A percentile compares a stretch with the other conserved stretches of the same genome.
phyloP scores from a whole-genome alignment of 345 rosid species.

The Cochlearia excelsa region DNA sequence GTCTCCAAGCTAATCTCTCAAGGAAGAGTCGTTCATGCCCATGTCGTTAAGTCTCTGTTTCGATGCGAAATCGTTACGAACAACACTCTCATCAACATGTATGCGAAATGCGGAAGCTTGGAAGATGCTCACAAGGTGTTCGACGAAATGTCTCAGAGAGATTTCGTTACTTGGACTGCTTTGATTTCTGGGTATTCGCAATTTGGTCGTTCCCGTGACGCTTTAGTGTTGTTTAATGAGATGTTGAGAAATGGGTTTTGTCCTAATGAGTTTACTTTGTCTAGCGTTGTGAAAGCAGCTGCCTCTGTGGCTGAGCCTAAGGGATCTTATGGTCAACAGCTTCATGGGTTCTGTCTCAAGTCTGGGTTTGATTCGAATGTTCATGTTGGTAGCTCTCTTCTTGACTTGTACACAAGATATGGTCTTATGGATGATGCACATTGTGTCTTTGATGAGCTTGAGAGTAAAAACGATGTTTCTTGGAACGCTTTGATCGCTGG shows the following conservation, averaged over 20 bases:
- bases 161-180: constrained; percentile 57
- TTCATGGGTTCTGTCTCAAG: constrained; percentile 52
- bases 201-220: constrained; percentile 41
- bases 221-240: constrained; percentile 42
- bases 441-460: constrained; percentile 42
- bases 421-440: constrained; percentile 50
- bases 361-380: constrained; percentile 48
- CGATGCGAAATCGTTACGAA: constrained; percentile 39
- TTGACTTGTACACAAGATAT: constrained; percentile 55
- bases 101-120: constrained; percentile 48
- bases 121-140: constrained; percentile 49
- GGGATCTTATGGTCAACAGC: constrained; percentile 44
- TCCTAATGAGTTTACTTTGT: constrained; percentile 58
- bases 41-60: constrained; percentile 37
- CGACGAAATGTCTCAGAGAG: constrained; percentile 47
- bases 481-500: constrained; percentile 73
- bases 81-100: constrained; percentile 46
- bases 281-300: constrained; percentile 59
- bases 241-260: constrained; percentile 42
- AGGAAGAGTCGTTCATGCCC: constrained; percentile 45
- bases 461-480: constrained; percentile 58
- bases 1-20: constrained; percentile 35
- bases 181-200: constrained; percentile 63
- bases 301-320: constrained; percentile 28
- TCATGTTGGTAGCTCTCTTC: constrained; percentile 60